Evolutionary conservation across 2,329 filamentous ascomycete genomes (phyloP), one percentile per base, ranked within the genome.

Genomic region (Colletotrichum sp.): DNA sequence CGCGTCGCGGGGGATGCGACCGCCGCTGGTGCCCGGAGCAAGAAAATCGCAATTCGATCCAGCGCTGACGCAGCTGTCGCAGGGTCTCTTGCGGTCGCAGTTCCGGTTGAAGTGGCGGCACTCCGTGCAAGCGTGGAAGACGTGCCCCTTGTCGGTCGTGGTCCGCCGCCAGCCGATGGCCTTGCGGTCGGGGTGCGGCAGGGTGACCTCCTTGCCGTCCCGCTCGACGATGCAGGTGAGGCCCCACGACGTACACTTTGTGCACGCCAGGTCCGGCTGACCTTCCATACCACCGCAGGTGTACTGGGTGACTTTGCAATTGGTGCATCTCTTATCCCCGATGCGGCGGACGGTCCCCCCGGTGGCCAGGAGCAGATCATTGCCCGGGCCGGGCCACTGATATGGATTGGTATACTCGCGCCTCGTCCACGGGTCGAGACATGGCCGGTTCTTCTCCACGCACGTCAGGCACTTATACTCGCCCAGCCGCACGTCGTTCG

Each of bases 31-130:
- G 26, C 26, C 24, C 8, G 12, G 21, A 4, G 36, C n/a, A 21
- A 49, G 79, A 8, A n/a, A 26, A 16, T 80, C 77, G 18, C 79
- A 80, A 10, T 79, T 73, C 4, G 59, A 34, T 2, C 70, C 77
- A 24, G 72, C 39, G 9, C 68, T 24, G 13, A 76, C 71, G 78
- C 85, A 86, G 6, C 80, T 83, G 67, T 86, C 83, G 71, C 85
- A 86, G 2, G 85, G 85, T 24, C 84, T 80, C 69, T 84, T 83
- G 2, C 82, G 81, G 64, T 86, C 85, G 73, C 85, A 86, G 10
- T 34, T 62, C 4, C 66, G 36, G 8, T 39, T 52, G 26, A 67
- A 59, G 4, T 69, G 5, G 8, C 39, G 39, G 24, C 78, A 79
- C 30, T 52, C 55, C 30, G 39, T 21, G 69, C 78, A 78, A 2